These are phyloP conservation scores for Candida labiduridarum DNA, from an alignment of 1,139 yeast species.

Conservation along the genomic window DNA sequence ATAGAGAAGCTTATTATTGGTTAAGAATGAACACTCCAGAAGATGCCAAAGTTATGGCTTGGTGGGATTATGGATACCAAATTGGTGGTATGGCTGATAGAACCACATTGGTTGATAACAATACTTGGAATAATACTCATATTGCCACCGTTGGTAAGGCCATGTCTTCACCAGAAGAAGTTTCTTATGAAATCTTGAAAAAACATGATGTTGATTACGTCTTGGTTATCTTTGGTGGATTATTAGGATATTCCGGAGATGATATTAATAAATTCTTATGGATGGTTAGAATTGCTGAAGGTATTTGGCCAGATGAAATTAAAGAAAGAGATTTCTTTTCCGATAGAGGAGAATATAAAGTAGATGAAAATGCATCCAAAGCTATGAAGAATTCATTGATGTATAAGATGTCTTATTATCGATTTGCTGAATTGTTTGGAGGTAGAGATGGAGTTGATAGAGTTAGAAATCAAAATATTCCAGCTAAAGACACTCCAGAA, in stretches of 20 bases:
- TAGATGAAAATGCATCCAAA: constrained; percentile 78
- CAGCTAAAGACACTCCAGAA: constrained; percentile 56
- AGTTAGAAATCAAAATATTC: constrained; percentile 82
- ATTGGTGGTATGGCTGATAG: constrained; percentile 99
- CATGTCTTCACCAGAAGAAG: constrained; percentile 88
- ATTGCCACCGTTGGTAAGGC: constrained; percentile 99
- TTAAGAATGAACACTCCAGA: constrained; percentile 96
- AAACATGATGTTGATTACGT: constrained; percentile 96
- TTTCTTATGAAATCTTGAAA: constrained; percentile 82
- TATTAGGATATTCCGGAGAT: constrained; percentile 93
- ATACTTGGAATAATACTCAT: constrained; percentile 99
- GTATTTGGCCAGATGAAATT: constrained; percentile 98
- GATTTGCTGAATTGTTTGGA: constrained; percentile 74
- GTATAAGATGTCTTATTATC: constrained; percentile 94
- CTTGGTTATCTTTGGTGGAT: constrained; percentile 90
- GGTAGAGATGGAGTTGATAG: constrained; percentile 79
- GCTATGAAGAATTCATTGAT: constrained; percentile 87
- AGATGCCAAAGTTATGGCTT: constrained; percentile 94
- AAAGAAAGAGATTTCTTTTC: constrained; percentile 85
- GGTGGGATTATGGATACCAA: constrained; percentile 99
- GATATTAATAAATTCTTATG: constrained; percentile 96
- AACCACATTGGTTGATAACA: constrained; percentile 96
- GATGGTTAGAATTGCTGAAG: constrained; percentile 99
- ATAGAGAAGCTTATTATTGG: constrained; percentile 99
- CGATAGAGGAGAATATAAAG: constrained; percentile 81